These are phyloP conservation scores for Marchantia paleacea DNA, from an alignment of 225 moss, liverwort and hornwort species.

Conservation along the genomic window DNA sequence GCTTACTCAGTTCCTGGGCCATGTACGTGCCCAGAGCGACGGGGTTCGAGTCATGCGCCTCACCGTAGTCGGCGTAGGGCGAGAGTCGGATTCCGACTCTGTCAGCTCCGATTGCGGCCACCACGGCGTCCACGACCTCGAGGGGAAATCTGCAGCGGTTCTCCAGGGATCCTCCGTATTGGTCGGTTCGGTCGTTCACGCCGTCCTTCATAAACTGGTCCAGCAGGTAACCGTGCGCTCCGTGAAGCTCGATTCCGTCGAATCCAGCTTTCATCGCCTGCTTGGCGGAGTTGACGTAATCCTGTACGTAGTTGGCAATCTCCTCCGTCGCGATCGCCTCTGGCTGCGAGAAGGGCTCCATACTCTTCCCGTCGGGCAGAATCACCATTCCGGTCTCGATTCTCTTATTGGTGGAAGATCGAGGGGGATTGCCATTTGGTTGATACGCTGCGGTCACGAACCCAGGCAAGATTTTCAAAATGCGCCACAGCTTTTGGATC, in stretches of 20 bases:
- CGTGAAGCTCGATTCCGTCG: constrained; percentile 47
- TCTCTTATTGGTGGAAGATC: constrained; percentile 46
- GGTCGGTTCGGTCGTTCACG: constrained; percentile 41
- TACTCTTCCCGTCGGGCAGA: constrained; percentile 19
- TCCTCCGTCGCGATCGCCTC: constrained; percentile 37
- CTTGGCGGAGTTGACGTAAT: constrained; percentile 22
- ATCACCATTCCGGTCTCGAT: constrained; percentile 35
- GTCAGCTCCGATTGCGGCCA: constrained; percentile 30
- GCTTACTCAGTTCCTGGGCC: constrained; percentile 44
- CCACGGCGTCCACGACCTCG: constrained; percentile 38
- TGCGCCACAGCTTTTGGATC: neutral
- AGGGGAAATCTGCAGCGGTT: constrained; percentile 40
- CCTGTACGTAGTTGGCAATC: constrained; percentile 13
- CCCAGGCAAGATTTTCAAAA: neutral
- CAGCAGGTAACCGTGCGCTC: constrained; percentile 43
- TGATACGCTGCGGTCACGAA: constrained; percentile 45
- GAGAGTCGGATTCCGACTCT: constrained; percentile 38
- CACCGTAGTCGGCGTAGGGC: constrained; percentile 36
- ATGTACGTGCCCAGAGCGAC: constrained; percentile 41
- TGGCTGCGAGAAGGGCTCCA: constrained; percentile 32
- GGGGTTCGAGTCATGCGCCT: constrained; percentile 39
- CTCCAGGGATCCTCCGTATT: constrained; percentile 42
- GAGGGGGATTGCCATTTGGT: constrained; percentile 53
- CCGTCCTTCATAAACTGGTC: constrained; percentile 45
- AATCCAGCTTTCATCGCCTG: constrained; percentile 33